Base-by-base conservation (phyloP, 345 rosid genomes). In the Arabidopsis suecica region DNA sequence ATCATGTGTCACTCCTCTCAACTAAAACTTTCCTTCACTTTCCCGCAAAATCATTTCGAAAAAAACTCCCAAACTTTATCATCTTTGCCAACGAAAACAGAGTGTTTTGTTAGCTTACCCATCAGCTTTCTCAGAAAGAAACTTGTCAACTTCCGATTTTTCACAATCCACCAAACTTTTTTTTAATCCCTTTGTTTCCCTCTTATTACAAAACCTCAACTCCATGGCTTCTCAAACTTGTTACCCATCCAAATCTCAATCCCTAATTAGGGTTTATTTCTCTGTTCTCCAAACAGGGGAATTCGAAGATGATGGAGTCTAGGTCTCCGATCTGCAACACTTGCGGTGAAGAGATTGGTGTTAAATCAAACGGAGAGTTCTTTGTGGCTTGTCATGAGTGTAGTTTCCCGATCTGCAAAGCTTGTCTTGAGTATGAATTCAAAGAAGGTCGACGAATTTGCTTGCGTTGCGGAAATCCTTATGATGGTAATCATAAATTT, bases 361-460 rank as follows among this genome's bases (percentile, higher is more conserved):
- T 83, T 3, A 81, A 75, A 72, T 73, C 86, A 7, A 88, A 88
- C 60, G 93, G 99, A 1, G 96, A 87, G 66, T 36, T 76, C 49
- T 92, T 90, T 65, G 87, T 90, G 28, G 93, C 89, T 77, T 95
- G 97, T 75, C 91, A 86, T 55, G 96, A 92, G 68, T 92, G 99
- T 73, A 86, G 78, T 44, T 92, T 88, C 83, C 93, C 96, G n/a
- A 80, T 92, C 80, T 92, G 99, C 86, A 90, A 85, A 84, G 82
- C 89, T 48, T 95, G 99, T 65, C 82, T 92, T 44, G 92, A 91
- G 59, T 87, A 86, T 65, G 97, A 95, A 80, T 67, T 88, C 83
- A 91, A 90, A 74, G 97, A 92, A 61, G 97, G 92, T 34, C 82
- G 93, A 65, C 85, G 84, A 81, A 86, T 65, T 34, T 95, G 99